Conservation (phyloP, 495 filamentous ascomycete genomes). For the Aspergillus biplanus region DNA sequence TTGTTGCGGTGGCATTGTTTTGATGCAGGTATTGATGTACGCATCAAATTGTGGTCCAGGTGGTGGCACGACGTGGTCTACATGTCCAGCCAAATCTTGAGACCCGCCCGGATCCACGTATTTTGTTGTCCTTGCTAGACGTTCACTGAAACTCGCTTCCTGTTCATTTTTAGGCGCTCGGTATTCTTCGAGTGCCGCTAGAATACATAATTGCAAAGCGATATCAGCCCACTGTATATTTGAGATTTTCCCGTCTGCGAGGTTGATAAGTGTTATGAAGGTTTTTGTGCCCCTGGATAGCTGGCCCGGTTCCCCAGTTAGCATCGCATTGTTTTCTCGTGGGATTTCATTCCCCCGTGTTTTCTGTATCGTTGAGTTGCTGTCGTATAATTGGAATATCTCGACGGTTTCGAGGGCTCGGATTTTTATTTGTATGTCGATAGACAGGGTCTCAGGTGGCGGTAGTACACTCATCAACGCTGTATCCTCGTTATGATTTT, state of each 20-base stretch:
- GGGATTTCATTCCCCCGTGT: neutral
- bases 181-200: conserved; percentile 54
- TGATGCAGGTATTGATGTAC: conserved; percentile 12
- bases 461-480: conserved; percentile 16
- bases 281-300: neutral
- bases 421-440: conserved; percentile 36
- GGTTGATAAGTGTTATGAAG: conserved; percentile 54
- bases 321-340: conserved; percentile 1
- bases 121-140: neutral
- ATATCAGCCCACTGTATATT: conserved; percentile 46
- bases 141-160: neutral
- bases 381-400: neutral
- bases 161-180: neutral
- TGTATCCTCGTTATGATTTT: neutral
- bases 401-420: conserved; percentile 28
- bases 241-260: conserved; percentile 30
- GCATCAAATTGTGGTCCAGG: conserved; percentile 12
- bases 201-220: conserved; percentile 51
- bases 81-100: too few species aligned
- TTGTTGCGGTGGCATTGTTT: conserved; percentile 19
- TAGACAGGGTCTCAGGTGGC: conserved; percentile 11
- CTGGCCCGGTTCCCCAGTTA: too few species aligned
- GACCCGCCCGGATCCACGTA: too few species aligned
- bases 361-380: neutral
- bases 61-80: neutral